Evolutionary conservation across 305 asterid species (phyloP).

Genomic region (Andrographis paniculata): DNA sequence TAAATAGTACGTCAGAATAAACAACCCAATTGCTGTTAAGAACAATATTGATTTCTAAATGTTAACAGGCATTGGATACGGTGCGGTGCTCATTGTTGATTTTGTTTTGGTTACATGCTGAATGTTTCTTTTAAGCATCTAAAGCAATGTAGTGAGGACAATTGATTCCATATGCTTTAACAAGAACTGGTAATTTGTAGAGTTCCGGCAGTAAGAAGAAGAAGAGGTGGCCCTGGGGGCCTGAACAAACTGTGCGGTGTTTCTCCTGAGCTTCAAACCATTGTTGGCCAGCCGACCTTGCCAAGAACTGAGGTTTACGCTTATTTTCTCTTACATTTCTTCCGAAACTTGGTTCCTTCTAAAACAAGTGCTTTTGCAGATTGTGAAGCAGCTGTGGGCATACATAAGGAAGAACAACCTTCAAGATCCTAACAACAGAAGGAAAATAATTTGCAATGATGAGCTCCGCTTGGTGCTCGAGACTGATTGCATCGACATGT

Average conservation of each 20-base stretch:
- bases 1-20: too few relatives aligned
- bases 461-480: slow-evolving; percentile 73
- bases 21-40: too few relatives aligned
- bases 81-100: too few relatives aligned
- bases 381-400: slow-evolving; percentile 79
- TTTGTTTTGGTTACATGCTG: too few relatives aligned
- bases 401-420: slow-evolving; percentile 76
- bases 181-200: slow-evolving; percentile 30
- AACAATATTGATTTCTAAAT: too few relatives aligned
- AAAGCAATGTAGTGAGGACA: neutral
- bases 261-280: slow-evolving; percentile 78
- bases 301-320: slow-evolving; percentile 94
- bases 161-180: slow-evolving; percentile 11
- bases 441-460: slow-evolving; percentile 74
- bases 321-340: neutral
- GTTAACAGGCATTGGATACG: too few relatives aligned
- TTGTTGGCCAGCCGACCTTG: slow-evolving; percentile 83
- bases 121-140: too few relatives aligned
- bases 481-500: slow-evolving; percentile 72
- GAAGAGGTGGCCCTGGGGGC: slow-evolving; percentile 94
- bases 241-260: slow-evolving; percentile 88
- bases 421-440: slow-evolving; percentile 72
- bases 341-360: slow-evolving; percentile 12
- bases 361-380: slow-evolving; percentile 32
- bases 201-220: slow-evolving; percentile 52